A percentile compares a stretch with the other conserved stretches of the same genome.
Conservation (phyloP, 2,329 filamentous ascomycete species). For the Hypoxylon sp. region DNA sequence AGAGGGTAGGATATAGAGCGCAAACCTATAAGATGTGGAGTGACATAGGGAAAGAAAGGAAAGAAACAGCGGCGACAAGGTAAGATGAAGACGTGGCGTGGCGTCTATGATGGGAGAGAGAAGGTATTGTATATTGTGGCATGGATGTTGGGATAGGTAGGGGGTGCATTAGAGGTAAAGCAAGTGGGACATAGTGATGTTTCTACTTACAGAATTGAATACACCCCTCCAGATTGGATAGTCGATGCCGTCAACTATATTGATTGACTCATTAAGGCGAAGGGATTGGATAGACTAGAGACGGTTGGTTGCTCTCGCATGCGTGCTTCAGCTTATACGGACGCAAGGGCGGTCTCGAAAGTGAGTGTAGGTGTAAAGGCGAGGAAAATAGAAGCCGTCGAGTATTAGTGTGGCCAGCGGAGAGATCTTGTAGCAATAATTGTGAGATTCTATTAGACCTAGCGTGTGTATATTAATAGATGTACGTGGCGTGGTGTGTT, state of each 20-base stretch:
- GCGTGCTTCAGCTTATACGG: neutral
- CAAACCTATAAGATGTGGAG: neutral
- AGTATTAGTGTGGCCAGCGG: neutral
- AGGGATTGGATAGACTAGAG: neutral
- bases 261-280: slow-evolving; percentile 25
- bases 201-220: slow-evolving; percentile 25
- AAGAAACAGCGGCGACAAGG: neutral
- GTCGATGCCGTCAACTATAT: slow-evolving; percentile 3
- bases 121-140: slow-evolving; percentile 23
- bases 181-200: slow-evolving; percentile 4
- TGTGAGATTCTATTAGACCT: slow-evolving; percentile 5
- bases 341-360: slow-evolving; percentile 5
- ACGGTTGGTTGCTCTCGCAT: neutral
- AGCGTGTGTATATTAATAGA: slow-evolving; percentile 7
- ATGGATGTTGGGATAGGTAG: slow-evolving; percentile 17
- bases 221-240: slow-evolving; percentile 3
- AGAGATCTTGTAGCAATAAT: neutral
- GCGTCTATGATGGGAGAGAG: neutral
- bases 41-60: neutral
- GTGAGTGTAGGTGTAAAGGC: neutral
- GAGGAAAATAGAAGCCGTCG: neutral
- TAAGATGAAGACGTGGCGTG: neutral
- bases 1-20: slow-evolving; percentile 2
- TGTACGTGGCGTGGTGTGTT: slow-evolving; percentile 12
- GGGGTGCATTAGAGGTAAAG: slow-evolving; percentile 4